phyloP scores from a whole-genome alignment of 106 monocot genomes.

The Dioscorea zingiberensis region DNA sequence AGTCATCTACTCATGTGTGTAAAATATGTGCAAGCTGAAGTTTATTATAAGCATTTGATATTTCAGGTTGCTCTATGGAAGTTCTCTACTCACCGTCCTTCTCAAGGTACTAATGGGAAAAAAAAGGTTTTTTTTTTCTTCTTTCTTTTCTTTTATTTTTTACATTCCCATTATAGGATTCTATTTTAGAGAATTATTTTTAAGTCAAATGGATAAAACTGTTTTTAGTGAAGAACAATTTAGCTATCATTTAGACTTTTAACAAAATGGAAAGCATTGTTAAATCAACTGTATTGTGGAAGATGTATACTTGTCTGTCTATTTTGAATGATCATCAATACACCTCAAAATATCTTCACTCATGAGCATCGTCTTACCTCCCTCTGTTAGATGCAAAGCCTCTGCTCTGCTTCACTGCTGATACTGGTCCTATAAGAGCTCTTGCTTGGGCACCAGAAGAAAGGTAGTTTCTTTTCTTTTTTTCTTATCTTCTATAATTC shows the following conservation, averaged over 20 bases:
- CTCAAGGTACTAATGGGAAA: slow-evolving; percentile 46
- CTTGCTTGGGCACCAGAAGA: slow-evolving; percentile 80
- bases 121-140: neutral
- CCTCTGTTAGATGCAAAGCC: slow-evolving; percentile 54
- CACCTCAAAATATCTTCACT: too few species aligned
- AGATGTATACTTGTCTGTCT: too few species aligned
- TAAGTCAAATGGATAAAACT: too few species aligned
- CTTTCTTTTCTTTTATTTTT: neutral
- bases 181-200: too few species aligned
- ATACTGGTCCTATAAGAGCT: slow-evolving; percentile 77
- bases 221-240: too few species aligned
- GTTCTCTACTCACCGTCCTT: slow-evolving; percentile 42
- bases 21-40: too few species aligned
- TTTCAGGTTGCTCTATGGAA: slow-evolving; percentile 94
- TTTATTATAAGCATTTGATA: neutral
- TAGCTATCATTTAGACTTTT: too few species aligned
- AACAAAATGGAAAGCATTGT: too few species aligned
- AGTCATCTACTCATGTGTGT: neutral
- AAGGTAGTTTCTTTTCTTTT: slow-evolving; percentile 38
- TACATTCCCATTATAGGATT: too few species aligned
- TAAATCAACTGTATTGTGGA: too few species aligned
- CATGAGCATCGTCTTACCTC: too few species aligned
- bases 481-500: neutral
- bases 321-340: too few species aligned
- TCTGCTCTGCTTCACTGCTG: slow-evolving; percentile 74